phyloP scores from a whole-genome alignment of 2,329 filamentous ascomycete species.

The Periconia sp. region DNA sequence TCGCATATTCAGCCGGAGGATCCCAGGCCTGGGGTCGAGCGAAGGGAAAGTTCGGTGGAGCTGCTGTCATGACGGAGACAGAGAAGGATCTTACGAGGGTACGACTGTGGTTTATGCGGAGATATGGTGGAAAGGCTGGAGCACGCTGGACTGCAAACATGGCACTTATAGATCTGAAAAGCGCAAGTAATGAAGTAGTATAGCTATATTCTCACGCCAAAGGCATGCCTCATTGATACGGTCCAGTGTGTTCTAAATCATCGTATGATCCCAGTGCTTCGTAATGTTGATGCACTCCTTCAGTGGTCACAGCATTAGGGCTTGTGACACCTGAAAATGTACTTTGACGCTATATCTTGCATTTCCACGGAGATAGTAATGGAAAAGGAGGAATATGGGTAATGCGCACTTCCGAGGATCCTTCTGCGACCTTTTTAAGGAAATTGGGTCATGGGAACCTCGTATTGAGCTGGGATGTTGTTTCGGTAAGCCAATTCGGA shows the following conservation, averaged over 20 bases:
- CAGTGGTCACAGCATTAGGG: too few relatives aligned
- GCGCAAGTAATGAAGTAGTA: too few relatives aligned
- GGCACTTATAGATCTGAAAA: too few relatives aligned
- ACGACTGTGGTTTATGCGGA: neutral
- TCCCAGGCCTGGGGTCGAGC: slow-evolving; percentile 47
- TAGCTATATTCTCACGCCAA: too few relatives aligned
- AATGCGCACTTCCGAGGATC: neutral
- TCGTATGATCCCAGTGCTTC: neutral
- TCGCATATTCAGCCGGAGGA: slow-evolving; percentile 54
- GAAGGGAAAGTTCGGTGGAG: slow-evolving; percentile 58
- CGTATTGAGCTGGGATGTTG: too few relatives aligned
- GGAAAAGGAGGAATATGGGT: too few relatives aligned
- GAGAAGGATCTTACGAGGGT: slow-evolving; percentile 2
- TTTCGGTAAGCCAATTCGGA: neutral
- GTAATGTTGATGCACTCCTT: too few relatives aligned
- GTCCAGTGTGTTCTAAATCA: neutral
- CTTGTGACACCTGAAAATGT: too few relatives aligned
- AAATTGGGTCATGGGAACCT: too few relatives aligned
- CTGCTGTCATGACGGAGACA: slow-evolving; percentile 1
- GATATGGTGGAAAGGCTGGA: neutral
- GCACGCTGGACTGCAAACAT: neutral
- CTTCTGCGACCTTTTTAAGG: too few relatives aligned
- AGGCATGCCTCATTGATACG: neutral
- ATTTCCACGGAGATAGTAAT: neutral
- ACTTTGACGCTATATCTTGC: too few relatives aligned